Evolutionary conservation across 1,284 basidiomycete species (phyloP), one percentile per base, ranked within the genome.

Genomic region (Puccinia novopanici): DNA sequence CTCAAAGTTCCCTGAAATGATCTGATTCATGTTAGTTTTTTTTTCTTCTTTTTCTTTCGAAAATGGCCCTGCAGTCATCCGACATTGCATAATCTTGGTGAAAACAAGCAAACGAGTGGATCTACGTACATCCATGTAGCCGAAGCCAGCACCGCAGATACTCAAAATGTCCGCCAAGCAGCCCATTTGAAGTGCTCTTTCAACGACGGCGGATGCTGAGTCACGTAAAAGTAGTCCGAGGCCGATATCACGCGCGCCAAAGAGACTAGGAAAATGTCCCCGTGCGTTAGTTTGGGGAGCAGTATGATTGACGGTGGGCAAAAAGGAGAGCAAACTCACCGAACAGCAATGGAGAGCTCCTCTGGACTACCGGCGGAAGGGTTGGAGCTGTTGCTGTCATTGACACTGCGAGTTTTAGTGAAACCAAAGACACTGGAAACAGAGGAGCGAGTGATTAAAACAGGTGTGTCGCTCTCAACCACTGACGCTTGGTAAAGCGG

Each of bases 311-410:
- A 71, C 1, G 15, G 1, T 15, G 42, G n/a, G 9, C 30, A 30
- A 17, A 37, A 52, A 37, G 17, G 30, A 30, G 24, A 50, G 55
- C 22, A 68, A 48, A 70, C 68, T 72, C 24, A 79, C 77, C 77
- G 65, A n/a, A 79, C 65, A 30, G 77, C 77, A 9, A 72, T 55
- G 13, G 77, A 71, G 34, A 79, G 77, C 50, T 79, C 77, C 42
- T 79, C 77, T 30, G 77, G 52, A 52, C 65, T 70, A 17, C 77
- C 77, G 30, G 77, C 68, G 27, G 50, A 40, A 45, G 65, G 63
- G 40, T 52, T 72, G 42, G 52, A 40, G 63, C 34, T 71, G 54
- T 34, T 54, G 50, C 34, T 77, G 13, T 68, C 45, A 19, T n/a
- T 77, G 48, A 40, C 37, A 27, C 54, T 48, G 5, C 37, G 61